Evolutionary conservation across 1,139 yeast species (phyloP).

Genomic region (Geotrichum siamense): DNA sequence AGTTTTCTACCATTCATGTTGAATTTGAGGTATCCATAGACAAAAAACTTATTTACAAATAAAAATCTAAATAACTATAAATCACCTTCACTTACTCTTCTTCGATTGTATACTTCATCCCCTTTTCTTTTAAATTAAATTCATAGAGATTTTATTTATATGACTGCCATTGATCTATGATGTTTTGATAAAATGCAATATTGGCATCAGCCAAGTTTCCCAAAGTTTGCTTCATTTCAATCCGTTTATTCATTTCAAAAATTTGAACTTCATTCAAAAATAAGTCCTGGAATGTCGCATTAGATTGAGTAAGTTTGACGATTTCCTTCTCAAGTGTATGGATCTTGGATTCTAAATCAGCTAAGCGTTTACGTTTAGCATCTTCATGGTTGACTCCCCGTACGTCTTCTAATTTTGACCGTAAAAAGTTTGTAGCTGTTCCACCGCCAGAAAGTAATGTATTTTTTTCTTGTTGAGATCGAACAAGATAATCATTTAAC

Average conservation of each 20-base stretch:
- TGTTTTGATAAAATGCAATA: constrained; percentile 63
- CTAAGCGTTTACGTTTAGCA: constrained; percentile 46
- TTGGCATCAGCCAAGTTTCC: constrained; percentile 67
- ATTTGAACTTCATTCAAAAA: constrained; percentile 66
- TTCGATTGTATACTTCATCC: too few species aligned
- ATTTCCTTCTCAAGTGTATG: constrained; percentile 50
- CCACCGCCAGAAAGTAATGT: constrained; percentile 51
- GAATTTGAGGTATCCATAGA: too few species aligned
- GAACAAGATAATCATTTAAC: constrained; percentile 65
- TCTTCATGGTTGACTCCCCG: constrained; percentile 55
- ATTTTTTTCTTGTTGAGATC: constrained; percentile 62
- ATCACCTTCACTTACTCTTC: too few species aligned
- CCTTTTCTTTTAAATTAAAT: too few species aligned
- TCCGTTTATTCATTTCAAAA: constrained; percentile 74
- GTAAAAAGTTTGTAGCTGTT: constrained; percentile 43
- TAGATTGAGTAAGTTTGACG: constrained; percentile 60
- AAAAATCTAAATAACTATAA: too few species aligned
- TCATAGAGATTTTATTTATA: too few species aligned
- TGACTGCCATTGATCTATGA: constrained; percentile 74
- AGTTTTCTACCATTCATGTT: too few species aligned
- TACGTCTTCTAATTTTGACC: constrained; percentile 51
- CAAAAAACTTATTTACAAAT: too few species aligned
- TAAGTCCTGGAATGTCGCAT: constrained; percentile 61
- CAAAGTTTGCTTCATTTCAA: constrained; percentile 67
- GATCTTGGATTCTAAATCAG: constrained; percentile 51